These are phyloP conservation scores for Fusarium sp. DNA, from an alignment of 2,329 filamentous ascomycete genomes.

Conservation along the genomic window DNA sequence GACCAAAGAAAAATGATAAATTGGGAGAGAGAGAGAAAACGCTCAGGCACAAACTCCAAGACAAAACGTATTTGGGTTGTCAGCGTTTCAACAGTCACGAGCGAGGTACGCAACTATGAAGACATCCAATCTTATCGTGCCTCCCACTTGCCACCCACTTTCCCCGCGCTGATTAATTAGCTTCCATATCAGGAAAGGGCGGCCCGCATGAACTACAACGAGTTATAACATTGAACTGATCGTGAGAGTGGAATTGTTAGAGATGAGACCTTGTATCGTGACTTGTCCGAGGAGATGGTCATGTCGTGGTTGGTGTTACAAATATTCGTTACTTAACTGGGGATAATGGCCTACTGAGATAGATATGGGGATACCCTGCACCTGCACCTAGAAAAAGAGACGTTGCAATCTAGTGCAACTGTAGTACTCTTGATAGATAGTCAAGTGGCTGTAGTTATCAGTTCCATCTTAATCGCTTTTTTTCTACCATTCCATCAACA, in stretches of 20 bases:
- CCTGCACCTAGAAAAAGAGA: background rate
- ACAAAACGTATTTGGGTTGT: background rate
- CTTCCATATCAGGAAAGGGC: slow-evolving; percentile 1
- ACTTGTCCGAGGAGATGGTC: background rate
- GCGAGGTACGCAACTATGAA: slow-evolving; percentile 27
- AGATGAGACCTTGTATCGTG: background rate
- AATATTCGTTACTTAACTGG: background rate
- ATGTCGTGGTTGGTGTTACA: background rate
- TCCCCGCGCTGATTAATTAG: slow-evolving; percentile 35
- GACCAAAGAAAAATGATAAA: background rate
- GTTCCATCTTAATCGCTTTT: background rate
- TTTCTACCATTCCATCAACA: background rate
- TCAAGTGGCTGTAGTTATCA: background rate
- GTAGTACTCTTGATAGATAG: background rate
- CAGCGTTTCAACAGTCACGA: slow-evolving; percentile 21
- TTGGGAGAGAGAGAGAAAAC: background rate
- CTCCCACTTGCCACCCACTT: slow-evolving; percentile 27
- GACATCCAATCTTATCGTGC: slow-evolving; percentile 28
- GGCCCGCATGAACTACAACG: slow-evolving; percentile 7
- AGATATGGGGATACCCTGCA: background rate
- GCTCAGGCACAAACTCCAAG: background rate
- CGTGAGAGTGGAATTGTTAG: background rate
- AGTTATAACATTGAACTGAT: background rate
- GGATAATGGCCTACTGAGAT: background rate
- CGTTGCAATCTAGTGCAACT: background rate